Evolutionary conservation across 352 stramenopile species (phyloP), one percentile per base, ranked within the genome.

Genomic region (Phytophthora tubulina): DNA sequence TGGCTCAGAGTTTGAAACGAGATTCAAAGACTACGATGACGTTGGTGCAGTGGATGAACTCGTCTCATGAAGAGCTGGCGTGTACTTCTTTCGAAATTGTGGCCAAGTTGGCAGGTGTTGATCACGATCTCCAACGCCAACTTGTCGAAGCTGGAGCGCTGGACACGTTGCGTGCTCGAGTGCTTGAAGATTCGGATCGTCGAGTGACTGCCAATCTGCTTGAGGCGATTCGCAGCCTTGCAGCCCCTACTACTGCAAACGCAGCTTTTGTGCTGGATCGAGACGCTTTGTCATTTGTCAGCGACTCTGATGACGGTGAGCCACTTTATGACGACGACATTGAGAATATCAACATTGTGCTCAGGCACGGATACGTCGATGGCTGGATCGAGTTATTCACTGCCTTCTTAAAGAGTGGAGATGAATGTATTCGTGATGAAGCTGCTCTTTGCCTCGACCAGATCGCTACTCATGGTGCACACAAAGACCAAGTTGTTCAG

Each of bases 381-480:
- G 86, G 86, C 4, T 94, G 86, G 86, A 92, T 94, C 52, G 86
- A 92, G 50, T 49, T 94, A n/a, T 92, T 92, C 58, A 91, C 84
- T 8, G 73, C 84, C 10, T 89, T 90, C 35, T 44, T 92, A 6
- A 79, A 80, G 17, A 86, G 76, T 33, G 73, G 81, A n/a, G 62
- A 92, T 51, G 54, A 79, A 21, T 66, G 70, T 0, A 79, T 94
- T 10, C 78, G 82, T 4, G 68, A 72, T 14, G 67, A 92, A 57
- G 86, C 86, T 7, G 80, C 80, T 1, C 61, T 75, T n/a, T 94
- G 86, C 49, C 76, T 94, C 6, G 52, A 89, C 6, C 83, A 90
- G 53, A 78, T 94, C 13, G 75, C 75, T 4, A 81, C 64, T 1
- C 50, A 71, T 31, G 79, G 85, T 6, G 52, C 33, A 13, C 78